Conservation (phyloP, 2,329 filamentous ascomycete genomes). For the Aotearoamyces nothofagi region DNA sequence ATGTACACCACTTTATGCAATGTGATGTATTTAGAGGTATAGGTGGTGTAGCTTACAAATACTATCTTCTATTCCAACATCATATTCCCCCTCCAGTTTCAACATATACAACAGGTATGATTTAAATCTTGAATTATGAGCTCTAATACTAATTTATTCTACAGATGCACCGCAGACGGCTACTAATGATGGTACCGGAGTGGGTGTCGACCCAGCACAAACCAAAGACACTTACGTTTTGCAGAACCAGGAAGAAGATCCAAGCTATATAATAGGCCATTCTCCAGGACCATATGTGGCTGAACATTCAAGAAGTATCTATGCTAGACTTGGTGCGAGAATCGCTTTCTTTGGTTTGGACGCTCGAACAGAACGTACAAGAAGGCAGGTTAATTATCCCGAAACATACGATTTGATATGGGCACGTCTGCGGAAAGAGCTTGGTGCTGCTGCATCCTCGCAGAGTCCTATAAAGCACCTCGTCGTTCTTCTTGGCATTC, state of each 20-base stretch:
- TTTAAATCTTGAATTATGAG: too few species aligned
- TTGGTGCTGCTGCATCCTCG: conserved; percentile 47
- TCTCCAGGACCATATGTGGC: conserved; percentile 71
- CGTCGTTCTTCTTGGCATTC: conserved; percentile 75
- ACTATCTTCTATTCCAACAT: conserved; percentile 96
- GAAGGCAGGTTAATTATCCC: conserved; percentile 88
- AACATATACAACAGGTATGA: conserved; percentile 73
- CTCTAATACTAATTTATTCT: neutral
- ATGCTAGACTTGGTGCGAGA: conserved; percentile 66
- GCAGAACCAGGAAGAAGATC: conserved; percentile 40
- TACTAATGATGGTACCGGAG: conserved; percentile 38
- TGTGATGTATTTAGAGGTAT: conserved; percentile 85
- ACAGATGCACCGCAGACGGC: conserved; percentile 40
- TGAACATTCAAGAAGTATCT: conserved; percentile 76
- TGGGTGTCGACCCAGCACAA: conserved; percentile 52
- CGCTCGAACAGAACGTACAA: conserved; percentile 84
- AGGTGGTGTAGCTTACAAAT: conserved; percentile 88
- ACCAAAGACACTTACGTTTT: conserved; percentile 60
- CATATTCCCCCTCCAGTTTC: conserved; percentile 73
- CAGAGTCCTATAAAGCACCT: conserved; percentile 77
- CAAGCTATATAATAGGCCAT: conserved; percentile 50
- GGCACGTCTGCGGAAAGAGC: conserved; percentile 56
- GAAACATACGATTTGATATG: conserved; percentile 82
- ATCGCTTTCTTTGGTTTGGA: conserved; percentile 82
- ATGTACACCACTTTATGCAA: conserved; percentile 85